Percentiles rank a stretch among this genome's conserved stretches.
Evolutionary conservation across 2,329 filamentous ascomycete species (phyloP).

Genomic region (Pseudopithomyces maydicus): DNA sequence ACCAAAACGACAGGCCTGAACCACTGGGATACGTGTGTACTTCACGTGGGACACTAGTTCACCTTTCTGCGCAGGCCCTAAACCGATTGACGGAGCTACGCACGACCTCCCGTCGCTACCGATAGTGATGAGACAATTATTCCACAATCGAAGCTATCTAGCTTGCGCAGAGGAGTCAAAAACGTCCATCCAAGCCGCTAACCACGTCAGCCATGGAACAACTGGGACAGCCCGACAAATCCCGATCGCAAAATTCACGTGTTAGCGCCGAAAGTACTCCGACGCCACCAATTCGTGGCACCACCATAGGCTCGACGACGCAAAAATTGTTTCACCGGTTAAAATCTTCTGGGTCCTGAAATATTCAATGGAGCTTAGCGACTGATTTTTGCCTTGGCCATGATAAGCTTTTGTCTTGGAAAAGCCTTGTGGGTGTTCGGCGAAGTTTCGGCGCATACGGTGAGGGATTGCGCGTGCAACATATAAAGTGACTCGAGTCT

Average conservation of each 20-base stretch:
- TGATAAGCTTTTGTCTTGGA: background rate
- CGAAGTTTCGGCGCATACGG: background rate
- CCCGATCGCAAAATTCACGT: background rate
- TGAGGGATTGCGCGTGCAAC: background rate
- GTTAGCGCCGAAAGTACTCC: slow-evolving; percentile 2
- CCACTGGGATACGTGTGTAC: no score
- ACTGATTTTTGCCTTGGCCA: background rate
- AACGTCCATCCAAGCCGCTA: no score
- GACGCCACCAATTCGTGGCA: slow-evolving; percentile 3
- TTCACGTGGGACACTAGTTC: no score
- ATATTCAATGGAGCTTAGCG: background rate
- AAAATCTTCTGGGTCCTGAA: background rate
- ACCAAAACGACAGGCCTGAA: no score
- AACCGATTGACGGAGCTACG: no score
- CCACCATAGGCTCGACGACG: background rate
- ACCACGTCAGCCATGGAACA: no score
- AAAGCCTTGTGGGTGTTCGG: background rate
- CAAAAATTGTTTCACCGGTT: background rate
- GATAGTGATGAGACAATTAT: no score
- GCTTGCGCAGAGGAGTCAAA: no score
- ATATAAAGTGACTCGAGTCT: background rate
- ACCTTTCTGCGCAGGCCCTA: no score
- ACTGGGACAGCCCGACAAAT: background rate
- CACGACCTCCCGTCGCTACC: no score
- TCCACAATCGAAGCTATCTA: no score